phyloP scores from a whole-genome alignment of 768 basidiomycete species.

The Scleroderma citrinum region DNA sequence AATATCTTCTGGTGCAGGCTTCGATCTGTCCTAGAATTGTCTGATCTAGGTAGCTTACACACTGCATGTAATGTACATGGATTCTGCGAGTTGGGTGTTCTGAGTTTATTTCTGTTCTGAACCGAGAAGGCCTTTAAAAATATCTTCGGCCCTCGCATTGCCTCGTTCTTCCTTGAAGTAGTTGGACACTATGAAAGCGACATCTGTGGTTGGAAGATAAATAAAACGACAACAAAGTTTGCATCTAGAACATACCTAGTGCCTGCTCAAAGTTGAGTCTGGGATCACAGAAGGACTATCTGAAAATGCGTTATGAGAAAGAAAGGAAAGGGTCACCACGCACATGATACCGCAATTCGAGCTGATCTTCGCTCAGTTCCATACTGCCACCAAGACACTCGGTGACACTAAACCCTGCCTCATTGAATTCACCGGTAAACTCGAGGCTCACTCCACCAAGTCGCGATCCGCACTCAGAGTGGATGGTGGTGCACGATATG shows the following conservation, averaged over 20 bases:
- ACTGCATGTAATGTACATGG: conserved; percentile 4
- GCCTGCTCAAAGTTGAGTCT: conserved; percentile 91
- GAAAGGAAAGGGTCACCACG: conserved; percentile 6
- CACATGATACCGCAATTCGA: conserved; percentile 87
- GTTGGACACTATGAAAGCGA: conserved; percentile 83
- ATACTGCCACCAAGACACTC: conserved; percentile 97
- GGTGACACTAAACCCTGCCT: conserved; percentile 91
- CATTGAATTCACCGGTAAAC: conserved; percentile 86
- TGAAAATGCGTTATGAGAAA: background rate
- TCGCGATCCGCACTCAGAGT: conserved; percentile 63
- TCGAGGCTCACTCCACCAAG: conserved; percentile 85
- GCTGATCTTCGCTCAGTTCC: conserved; percentile 84
- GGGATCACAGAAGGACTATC: conserved; percentile 88
- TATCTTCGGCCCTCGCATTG: conserved; percentile 13
- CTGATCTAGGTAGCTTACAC: conserved; percentile 1
- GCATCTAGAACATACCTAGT: conserved; percentile 53
- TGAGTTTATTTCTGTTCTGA: conserved; percentile 4
- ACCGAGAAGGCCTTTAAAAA: conserved; percentile 28
- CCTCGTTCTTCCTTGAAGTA: conserved; percentile 65
- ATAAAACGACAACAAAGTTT: background rate
- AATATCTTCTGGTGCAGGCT: conserved; percentile 83
- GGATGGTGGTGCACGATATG: conserved; percentile 74
- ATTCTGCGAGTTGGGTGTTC: conserved; percentile 8
- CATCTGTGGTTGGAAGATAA: conserved; percentile 38
- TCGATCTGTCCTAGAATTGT: conserved; percentile 73